A percentile compares a stretch with the other conserved stretches of the same genome.
Conservation (phyloP, 352 stramenopile species). For the Phytophthora lateralis region DNA sequence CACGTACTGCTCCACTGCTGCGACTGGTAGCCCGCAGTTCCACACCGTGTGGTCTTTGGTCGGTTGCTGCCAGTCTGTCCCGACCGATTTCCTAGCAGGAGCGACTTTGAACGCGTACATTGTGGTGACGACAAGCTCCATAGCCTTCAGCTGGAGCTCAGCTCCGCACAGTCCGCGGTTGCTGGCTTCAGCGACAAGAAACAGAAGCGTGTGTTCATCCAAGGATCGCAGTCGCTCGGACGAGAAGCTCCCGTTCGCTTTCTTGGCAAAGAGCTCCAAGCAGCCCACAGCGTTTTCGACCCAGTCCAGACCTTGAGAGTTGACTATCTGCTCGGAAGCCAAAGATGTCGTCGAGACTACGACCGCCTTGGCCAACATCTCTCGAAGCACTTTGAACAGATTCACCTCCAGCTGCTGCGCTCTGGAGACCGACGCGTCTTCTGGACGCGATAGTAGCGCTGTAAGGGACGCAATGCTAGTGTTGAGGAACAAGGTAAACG, state of each 20-base stretch:
- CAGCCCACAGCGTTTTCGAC: conserved; percentile 37
- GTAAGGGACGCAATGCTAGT: conserved; percentile 26
- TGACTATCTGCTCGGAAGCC: neutral
- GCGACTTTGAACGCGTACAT: conserved; percentile 36
- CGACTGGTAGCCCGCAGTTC: conserved; percentile 30
- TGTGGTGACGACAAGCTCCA: conserved; percentile 32
- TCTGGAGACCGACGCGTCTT: conserved; percentile 3
- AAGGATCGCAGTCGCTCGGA: conserved; percentile 36
- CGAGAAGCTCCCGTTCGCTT: conserved; percentile 29
- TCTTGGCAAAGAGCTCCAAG: conserved; percentile 44
- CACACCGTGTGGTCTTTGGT: conserved; percentile 28
- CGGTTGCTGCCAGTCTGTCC: conserved; percentile 17
- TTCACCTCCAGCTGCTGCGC: conserved; percentile 26
- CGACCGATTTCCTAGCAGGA: conserved; percentile 8
- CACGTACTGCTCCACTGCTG: conserved; percentile 38
- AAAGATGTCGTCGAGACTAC: conserved; percentile 37
- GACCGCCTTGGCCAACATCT: conserved; percentile 56
- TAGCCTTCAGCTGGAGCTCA: conserved; percentile 23
- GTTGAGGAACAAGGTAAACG: conserved; percentile 48
- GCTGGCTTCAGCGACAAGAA: conserved; percentile 36
- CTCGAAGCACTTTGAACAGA: conserved; percentile 48
- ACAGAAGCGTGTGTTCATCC: conserved; percentile 38
- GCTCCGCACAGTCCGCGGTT: conserved; percentile 6
- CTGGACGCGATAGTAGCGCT: conserved; percentile 18
- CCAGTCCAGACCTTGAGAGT: conserved; percentile 22